phyloP scores from a whole-genome alignment of 116 monocot genomes.

The Thalassia testudinum region DNA sequence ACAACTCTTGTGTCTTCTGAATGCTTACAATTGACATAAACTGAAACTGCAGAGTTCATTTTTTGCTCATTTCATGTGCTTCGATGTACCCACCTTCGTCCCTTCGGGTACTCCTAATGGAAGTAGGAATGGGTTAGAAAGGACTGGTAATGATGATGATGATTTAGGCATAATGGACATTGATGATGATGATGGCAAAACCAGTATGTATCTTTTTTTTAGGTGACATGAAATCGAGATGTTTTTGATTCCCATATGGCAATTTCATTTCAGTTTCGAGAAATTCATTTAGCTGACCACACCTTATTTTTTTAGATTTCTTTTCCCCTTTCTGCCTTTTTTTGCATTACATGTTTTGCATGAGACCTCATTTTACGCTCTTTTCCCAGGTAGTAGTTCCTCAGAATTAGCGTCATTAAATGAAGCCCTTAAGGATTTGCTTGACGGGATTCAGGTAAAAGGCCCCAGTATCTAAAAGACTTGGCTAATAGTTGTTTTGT shows the following conservation, averaged over 20 bases:
- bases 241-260: neutral
- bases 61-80: slow-evolving; percentile 99
- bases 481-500: no score
- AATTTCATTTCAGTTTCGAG: no score
- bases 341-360: no score
- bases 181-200: slow-evolving; percentile 76
- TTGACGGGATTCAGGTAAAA: slow-evolving; percentile 93
- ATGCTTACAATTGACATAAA: neutral
- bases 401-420: slow-evolving; percentile 67
- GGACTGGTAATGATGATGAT: slow-evolving; percentile 38
- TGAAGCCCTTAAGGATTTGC: slow-evolving; percentile 94
- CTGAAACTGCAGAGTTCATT: slow-evolving; percentile 71
- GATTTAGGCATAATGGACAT: slow-evolving; percentile 62
- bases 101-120: neutral
- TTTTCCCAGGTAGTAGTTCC: slow-evolving; percentile 36
- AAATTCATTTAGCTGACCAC: no score
- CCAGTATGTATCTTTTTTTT: slow-evolving; percentile 21
- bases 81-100: slow-evolving; percentile 61
- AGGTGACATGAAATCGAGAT: neutral
- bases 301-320: no score
- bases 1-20: no score
- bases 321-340: no score
- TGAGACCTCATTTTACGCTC: neutral
- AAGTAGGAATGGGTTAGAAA: neutral
- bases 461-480: no score